Percentiles rank a stretch among this genome's conserved stretches.
Conservation (phyloP, 2,329 filamentous ascomycete genomes). For the Cryphonectria japonica region DNA sequence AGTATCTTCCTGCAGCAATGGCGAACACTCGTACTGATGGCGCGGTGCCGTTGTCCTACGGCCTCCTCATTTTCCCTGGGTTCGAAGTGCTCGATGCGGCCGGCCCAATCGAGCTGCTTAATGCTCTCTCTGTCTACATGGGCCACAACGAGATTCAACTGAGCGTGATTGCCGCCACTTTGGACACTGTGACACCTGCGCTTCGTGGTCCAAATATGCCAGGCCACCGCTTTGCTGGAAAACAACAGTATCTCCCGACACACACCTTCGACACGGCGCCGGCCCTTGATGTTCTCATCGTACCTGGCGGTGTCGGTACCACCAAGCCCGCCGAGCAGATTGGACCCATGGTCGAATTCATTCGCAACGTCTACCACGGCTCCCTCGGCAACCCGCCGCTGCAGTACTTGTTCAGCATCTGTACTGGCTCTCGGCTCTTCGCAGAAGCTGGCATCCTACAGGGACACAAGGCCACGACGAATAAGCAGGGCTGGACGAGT, state of each 20-base stretch:
- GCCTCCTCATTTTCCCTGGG: neutral
- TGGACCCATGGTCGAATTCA: slow-evolving; percentile 41
- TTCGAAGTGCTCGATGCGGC: neutral
- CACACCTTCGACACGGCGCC: slow-evolving; percentile 58
- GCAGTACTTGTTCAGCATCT: slow-evolving; percentile 58
- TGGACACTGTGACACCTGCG: slow-evolving; percentile 47
- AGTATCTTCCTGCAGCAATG: neutral
- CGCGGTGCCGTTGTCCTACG: neutral
- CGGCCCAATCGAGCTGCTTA: neutral
- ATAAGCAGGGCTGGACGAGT: slow-evolving; percentile 54
- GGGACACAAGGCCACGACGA: slow-evolving; percentile 58
- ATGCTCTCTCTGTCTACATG: neutral
- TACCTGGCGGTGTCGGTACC: slow-evolving; percentile 65
- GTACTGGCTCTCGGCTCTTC: slow-evolving; percentile 57
- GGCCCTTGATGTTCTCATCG: slow-evolving; percentile 65
- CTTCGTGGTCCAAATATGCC: slow-evolving; percentile 36
- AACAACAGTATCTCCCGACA: slow-evolving; percentile 41
- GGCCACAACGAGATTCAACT: slow-evolving; percentile 43
- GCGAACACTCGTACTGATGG: neutral
- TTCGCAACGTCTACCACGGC: slow-evolving; percentile 39
- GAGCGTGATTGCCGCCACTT: slow-evolving; percentile 44
- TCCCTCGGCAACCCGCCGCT: slow-evolving; percentile 37
- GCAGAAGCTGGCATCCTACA: slow-evolving; percentile 58
- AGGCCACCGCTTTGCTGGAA: slow-evolving; percentile 43
- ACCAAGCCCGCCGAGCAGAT: slow-evolving; percentile 42